Evolutionary conservation across 1,139 yeast genomes (phyloP), one percentile per base, ranked within the genome.

Genomic region (Kurtzmaniella quercitrusa): DNA sequence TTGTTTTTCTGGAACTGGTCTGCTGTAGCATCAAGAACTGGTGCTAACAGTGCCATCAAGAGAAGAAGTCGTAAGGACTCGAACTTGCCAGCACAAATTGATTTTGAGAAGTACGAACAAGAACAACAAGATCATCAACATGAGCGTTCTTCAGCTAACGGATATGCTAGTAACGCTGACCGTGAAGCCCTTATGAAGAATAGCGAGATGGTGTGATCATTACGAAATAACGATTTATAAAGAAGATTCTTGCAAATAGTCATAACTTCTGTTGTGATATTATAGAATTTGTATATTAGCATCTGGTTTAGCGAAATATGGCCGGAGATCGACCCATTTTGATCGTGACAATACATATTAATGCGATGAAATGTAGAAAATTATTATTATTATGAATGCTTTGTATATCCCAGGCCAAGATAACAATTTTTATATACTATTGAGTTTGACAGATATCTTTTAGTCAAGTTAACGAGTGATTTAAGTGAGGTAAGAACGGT

Each of bases 11-110:
- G 42, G 42, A 45, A 46, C 36, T 45, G 44, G 44, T 11, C 18
- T 2, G n/a, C 42, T 19, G 33, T 48, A 12, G 40, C 46, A 32
- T 39, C 42, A 16, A 50, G 50, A 36, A 41, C 26, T 16, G 34
- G 37, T 38, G 40, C 36, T 34, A 16, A 11, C 2, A 37, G 39
- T 44, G n/a, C n/a, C 12, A 54, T 55, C 42, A 67, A 65, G 53
- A 68, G 66, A 48, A 68, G 80, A 54, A 60, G 68, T 45, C 73
- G 83, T 60, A 78, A 78, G 57, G 84, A 78, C 55, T 75, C 80
- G 22, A 78, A 78, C 53, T 57, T 78, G 43, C 79, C 76, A 2
- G 56, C 56, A 15, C 57, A 62, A 39, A 57, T 69, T 36, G 70
- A 66, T 49, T 48, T 65, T 43, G 71, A 68, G 46, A 66, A 67